These are phyloP conservation scores for Bocquillonia castaneifolia DNA, from an alignment of 441 rosid genomes.

Conservation along the genomic window DNA sequence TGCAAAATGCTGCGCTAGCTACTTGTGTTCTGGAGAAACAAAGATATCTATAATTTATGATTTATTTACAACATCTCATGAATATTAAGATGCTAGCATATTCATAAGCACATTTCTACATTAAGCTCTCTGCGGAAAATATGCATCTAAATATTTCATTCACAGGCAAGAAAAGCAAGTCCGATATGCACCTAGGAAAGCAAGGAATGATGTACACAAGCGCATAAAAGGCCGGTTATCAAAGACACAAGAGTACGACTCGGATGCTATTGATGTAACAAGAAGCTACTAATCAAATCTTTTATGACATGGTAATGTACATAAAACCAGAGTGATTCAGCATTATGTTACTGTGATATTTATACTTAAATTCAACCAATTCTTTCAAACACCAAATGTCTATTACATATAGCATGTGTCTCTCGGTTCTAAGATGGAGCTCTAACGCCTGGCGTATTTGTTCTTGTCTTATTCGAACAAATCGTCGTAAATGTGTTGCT, in stretches of 20 bases:
- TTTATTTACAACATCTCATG: background rate
- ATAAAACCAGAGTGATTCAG: constrained; percentile 5
- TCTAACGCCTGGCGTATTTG: background rate
- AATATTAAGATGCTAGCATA: background rate
- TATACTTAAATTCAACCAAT: constrained; percentile 21
- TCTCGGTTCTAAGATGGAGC: background rate
- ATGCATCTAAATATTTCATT: background rate
- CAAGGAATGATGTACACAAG: constrained; percentile 29
- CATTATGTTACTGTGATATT: background rate
- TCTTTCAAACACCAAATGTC: constrained; percentile 1
- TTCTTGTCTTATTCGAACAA: background rate
- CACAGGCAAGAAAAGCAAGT: constrained; percentile 38
- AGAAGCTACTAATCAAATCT: constrained; percentile 13
- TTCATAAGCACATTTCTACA: background rate
- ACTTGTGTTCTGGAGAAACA: no score
- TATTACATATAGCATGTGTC: background rate
- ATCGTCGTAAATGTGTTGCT: background rate
- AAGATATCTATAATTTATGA: background rate
- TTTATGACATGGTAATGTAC: background rate
- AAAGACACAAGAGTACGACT: constrained; percentile 26
- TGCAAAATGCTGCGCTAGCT: background rate
- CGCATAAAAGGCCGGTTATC: constrained; percentile 25
- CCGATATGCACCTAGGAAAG: constrained; percentile 27
- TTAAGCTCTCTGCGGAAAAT: background rate
- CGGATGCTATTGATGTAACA: constrained; percentile 26